Evolutionary conservation across 768 basidiomycete genomes (phyloP).

Genomic region (Suillus ampliporus): DNA sequence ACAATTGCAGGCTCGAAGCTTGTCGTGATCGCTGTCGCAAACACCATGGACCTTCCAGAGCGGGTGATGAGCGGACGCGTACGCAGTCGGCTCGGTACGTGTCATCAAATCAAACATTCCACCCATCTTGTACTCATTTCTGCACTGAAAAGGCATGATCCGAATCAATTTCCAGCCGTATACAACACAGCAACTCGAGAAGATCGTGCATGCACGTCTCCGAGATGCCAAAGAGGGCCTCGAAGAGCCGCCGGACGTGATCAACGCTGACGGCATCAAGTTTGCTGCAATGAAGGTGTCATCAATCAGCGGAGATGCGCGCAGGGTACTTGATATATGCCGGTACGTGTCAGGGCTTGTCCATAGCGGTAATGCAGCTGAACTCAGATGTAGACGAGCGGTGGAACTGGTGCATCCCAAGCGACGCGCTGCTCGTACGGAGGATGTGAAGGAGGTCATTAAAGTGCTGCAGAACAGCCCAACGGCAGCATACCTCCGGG

Average conservation of each 20-base stretch:
- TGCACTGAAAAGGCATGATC: conserved; percentile 69
- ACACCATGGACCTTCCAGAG: conserved; percentile 98
- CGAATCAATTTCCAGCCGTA: conserved; percentile 95
- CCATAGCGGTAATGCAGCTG: conserved; percentile 3
- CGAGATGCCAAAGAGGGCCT: conserved; percentile 59
- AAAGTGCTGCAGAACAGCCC: conserved; percentile 91
- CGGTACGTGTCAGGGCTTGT: conserved; percentile 52
- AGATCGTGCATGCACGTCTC: conserved; percentile 87
- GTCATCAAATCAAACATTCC: not conserved
- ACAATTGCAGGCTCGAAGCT: conserved; percentile 87
- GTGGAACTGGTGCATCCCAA: conserved; percentile 75
- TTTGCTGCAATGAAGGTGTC: conserved; percentile 84
- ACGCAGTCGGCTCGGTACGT: conserved; percentile 84
- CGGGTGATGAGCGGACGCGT: conserved; percentile 92
- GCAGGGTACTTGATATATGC: conserved; percentile 92
- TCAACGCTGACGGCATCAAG: conserved; percentile 75
- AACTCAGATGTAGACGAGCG: conserved; percentile 59
- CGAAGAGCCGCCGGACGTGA: conserved; percentile 55
- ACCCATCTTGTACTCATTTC: not conserved
- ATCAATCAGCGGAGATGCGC: conserved; percentile 89
- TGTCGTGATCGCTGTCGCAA: conserved; percentile 95
- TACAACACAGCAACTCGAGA: conserved; percentile 72
- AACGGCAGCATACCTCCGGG: conserved; percentile 79
- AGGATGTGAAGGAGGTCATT: conserved; percentile 81
- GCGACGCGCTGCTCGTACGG: conserved; percentile 59